Conservation (phyloP, 2,329 filamentous ascomycete genomes). For the Fusarium tuaranense region DNA sequence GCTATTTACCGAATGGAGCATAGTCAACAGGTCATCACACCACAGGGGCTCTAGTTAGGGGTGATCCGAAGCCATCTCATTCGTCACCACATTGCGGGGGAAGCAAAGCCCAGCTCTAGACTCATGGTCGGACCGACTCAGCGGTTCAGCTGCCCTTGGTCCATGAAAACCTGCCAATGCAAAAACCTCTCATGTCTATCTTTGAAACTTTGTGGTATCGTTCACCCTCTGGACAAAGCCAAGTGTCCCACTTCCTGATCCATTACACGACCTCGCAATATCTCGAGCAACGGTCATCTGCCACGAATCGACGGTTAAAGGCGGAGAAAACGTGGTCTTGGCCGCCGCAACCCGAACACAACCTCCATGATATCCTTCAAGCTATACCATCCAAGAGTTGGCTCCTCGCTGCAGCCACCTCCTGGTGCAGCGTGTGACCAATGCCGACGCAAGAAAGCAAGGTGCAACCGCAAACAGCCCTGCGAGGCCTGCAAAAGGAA, state of each 20-base stretch:
- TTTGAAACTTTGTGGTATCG: neutral
- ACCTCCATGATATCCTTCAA: constrained; percentile 12
- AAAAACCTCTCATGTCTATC: neutral
- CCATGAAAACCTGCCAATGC: neutral
- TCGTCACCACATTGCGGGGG: neutral
- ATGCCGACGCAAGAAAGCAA: constrained; percentile 19
- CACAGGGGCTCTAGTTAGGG: neutral
- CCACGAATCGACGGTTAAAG: neutral
- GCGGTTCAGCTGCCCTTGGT: neutral
- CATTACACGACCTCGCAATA: neutral
- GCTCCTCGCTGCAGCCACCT: constrained; percentile 4
- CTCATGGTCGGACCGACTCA: neutral
- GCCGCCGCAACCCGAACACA: neutral
- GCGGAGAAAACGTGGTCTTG: neutral
- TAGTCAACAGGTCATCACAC: neutral
- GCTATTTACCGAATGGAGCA: neutral
- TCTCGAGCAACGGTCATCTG: neutral
- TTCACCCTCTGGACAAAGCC: neutral
- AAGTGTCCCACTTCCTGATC: neutral
- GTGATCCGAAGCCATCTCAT: neutral
- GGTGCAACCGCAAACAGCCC: constrained; percentile 15
- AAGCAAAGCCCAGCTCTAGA: neutral
- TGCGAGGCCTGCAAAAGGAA: constrained; percentile 5
- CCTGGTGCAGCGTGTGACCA: constrained; percentile 19
- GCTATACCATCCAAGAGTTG: constrained; percentile 6